A percentile compares a stretch with the other conserved stretches of the same genome.
phyloP scores from a whole-genome alignment of 345 rosid species.

The Acer negundo region DNA sequence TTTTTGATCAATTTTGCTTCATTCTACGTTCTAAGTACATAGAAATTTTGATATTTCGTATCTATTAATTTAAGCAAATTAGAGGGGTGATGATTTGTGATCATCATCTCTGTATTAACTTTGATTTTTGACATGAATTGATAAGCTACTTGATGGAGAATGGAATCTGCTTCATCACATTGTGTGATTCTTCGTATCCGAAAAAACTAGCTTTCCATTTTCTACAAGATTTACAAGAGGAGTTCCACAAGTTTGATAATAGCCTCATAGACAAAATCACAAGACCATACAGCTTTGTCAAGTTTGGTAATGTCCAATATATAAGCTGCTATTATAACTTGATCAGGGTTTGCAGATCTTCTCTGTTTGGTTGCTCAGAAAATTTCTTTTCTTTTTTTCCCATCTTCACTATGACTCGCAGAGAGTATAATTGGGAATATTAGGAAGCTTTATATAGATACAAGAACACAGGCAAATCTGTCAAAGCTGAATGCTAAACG shows the following conservation, averaged over 20 bases:
- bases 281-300: slow-evolving; percentile 54
- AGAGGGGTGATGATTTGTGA: not conserved
- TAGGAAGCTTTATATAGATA: slow-evolving; percentile 55
- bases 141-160: slow-evolving; percentile 51
- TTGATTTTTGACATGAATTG: slow-evolving; percentile 8
- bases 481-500: slow-evolving; percentile 46
- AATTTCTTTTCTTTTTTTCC: not conserved
- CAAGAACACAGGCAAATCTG: slow-evolving; percentile 61
- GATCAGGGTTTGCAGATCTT: not conserved
- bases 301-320: slow-evolving; percentile 40
- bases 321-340: not conserved
- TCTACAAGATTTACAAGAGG: slow-evolving; percentile 55
- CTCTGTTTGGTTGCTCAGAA: not conserved
- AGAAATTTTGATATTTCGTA: too few relatives aligned
- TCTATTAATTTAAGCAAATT: not conserved
- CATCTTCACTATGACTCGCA: slow-evolving; percentile 17
- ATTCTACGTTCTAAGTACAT: not conserved
- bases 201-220: slow-evolving; percentile 64
- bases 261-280: slow-evolving; percentile 34
- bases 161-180: slow-evolving; percentile 51
- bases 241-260: slow-evolving; percentile 43
- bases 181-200: slow-evolving; percentile 64
- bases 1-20: not conserved
- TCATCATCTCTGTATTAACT: not conserved
- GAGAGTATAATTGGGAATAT: slow-evolving; percentile 44